These are phyloP conservation scores for Populus hybrid DNA, from an alignment of 441 rosid species.

Conservation along the genomic window DNA sequence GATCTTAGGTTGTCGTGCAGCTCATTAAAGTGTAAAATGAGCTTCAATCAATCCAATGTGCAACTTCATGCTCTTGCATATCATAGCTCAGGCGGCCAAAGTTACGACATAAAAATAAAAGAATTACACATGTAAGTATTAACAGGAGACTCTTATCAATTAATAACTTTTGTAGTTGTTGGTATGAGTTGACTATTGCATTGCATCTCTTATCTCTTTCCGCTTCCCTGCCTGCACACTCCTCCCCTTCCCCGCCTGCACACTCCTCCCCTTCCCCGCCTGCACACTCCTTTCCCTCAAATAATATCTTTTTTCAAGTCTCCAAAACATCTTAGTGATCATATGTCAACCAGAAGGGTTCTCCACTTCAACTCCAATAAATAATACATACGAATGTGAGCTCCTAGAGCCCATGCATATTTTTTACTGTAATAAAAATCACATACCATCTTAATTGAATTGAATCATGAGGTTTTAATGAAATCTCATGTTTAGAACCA, in stretches of 20 bases:
- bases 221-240: not conserved
- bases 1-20: not conserved
- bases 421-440: not conserved
- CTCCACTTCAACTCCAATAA: not conserved
- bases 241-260: not conserved
- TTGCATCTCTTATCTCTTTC: not conserved
- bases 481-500: too few species aligned
- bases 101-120: not conserved
- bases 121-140: not conserved
- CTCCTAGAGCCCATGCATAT: not conserved
- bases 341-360: not conserved
- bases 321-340: not conserved
- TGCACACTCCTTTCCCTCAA: not conserved
- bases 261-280: not conserved
- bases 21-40: not conserved
- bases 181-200: not conserved
- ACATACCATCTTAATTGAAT: not conserved
- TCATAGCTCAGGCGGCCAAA: not conserved
- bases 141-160: conserved; percentile 1
- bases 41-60: not conserved
- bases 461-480: too few species aligned
- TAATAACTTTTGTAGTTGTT: not conserved
- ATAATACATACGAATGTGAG: not conserved
- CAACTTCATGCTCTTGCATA: not conserved
- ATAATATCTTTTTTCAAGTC: not conserved